Conservation (phyloP, 768 basidiomycete species). For the Hysterangium stoloniferum region DNA sequence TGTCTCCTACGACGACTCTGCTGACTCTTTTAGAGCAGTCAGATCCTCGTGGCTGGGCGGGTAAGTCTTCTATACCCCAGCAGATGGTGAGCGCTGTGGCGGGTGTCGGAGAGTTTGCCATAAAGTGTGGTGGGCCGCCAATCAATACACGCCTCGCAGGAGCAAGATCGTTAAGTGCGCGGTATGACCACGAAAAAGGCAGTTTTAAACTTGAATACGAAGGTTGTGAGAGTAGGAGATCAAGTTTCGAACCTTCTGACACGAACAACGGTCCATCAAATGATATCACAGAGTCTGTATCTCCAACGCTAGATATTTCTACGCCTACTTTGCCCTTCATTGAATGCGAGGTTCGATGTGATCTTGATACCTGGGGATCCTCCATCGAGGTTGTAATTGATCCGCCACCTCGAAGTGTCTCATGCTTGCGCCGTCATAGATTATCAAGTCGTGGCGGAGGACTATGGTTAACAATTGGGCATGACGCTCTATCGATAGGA, state of each 20-base stretch:
- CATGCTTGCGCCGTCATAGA: conserved; percentile 79
- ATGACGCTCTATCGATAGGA: conserved; percentile 70
- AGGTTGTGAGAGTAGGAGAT: conserved; percentile 43
- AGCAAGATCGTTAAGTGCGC: conserved; percentile 62
- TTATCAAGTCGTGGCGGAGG: conserved; percentile 86
- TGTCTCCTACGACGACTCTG: conserved; percentile 91
- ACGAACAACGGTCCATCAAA: conserved; percentile 16
- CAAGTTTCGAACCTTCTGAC: conserved; percentile 19
- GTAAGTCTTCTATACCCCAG: conserved; percentile 89
- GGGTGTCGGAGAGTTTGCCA: conserved; percentile 91
- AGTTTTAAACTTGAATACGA: conserved; percentile 83
- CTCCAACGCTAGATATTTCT: conserved; percentile 13
- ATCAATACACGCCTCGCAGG: conserved; percentile 78
- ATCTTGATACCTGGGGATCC: conserved; percentile 80
- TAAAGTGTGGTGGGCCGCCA: conserved; percentile 93
- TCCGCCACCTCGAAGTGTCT: conserved; percentile 79
- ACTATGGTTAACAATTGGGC: conserved; percentile 86
- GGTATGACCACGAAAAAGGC: conserved; percentile 83
- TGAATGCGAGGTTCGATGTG: conserved; percentile 88
- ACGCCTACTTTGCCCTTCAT: conserved; percentile 33
- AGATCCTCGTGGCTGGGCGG: conserved; percentile 95
- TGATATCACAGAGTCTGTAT: conserved; percentile 10
- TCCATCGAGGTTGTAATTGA: conserved; percentile 87
- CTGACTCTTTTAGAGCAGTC: conserved; percentile 94
- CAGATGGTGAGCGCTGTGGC: conserved; percentile 87